These are phyloP conservation scores for Naganishia kalamii DNA, from an alignment of 768 basidiomycete species.

Conservation along the genomic window DNA sequence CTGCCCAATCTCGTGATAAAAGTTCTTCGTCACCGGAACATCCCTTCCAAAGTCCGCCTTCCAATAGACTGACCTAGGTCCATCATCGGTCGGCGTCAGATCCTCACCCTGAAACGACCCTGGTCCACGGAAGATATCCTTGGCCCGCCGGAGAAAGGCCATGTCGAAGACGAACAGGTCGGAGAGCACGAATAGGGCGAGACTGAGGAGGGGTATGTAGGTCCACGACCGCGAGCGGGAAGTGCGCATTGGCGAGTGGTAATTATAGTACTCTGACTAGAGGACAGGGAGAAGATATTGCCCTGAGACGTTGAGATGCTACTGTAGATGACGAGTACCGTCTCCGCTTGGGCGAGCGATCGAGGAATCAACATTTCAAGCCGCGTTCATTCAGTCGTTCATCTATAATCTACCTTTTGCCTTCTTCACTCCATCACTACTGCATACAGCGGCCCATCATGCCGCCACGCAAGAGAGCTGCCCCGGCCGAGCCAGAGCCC, in stretches of 20 bases:
- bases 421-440: neutral
- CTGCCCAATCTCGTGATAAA: constrained; percentile 5
- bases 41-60: constrained; percentile 7
- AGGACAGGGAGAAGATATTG: neutral
- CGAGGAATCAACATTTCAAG: too few relatives aligned
- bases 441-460: neutral
- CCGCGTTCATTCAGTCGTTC: too few relatives aligned
- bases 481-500: neutral
- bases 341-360: too few relatives aligned
- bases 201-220: neutral
- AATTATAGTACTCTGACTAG: too few relatives aligned
- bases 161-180: neutral
- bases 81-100: neutral
- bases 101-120: neutral
- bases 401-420: constrained; percentile 1
- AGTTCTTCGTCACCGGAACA: neutral
- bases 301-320: too few relatives aligned
- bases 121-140: neutral
- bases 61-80: neutral
- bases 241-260: neutral
- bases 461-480: neutral
- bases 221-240: neutral
- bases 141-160: neutral
- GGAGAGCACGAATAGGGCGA: neutral
- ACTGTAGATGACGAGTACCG: too few relatives aligned